Base-by-base conservation (phyloP, 2,329 filamentous ascomycete genomes). In the Colletotrichum falcatum region DNA sequence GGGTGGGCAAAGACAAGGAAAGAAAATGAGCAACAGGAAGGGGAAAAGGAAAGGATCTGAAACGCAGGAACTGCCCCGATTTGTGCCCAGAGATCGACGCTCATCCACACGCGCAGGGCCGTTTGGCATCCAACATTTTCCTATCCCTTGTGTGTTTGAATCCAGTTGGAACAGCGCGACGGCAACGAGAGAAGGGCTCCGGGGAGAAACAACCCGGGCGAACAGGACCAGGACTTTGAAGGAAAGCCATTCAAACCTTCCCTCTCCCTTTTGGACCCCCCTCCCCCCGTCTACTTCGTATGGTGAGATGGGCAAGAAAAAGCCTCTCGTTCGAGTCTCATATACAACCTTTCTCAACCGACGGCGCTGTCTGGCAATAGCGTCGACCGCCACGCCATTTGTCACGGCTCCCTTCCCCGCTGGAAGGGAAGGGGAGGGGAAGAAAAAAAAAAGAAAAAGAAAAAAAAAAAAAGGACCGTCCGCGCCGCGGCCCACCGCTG, bases 301-400 rank as follows among this genome's bases (percentile, higher is more conserved):
- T 48, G 39, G 42, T 42, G 20, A 20, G 3, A 42, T 42, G 39
- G 9, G 20, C 30, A 7, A 3, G 7, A 33, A 33, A 33, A 33
- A 33, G 7, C 26, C 46, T 26, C 44, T n/a, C 44, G 42, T 23
- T 12, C 39, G n/a, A 35, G 28, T 39, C 35, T 37, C 44, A 16
- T 37, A 39, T 44, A 9, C 33, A 12, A n/a, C n/a, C n/a, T 9
- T 18, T 26, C 30, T 61, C 44, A 61, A 44, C 59, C 49, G 59
- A 39, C 16, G 49, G 30, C 53, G 33, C 33, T 37, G 44, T 51
- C 44, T 49, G 64, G 62, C 67, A 70, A 70, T 70, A 70, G 64
- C 67, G 67, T 63, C 53, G 42, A 8, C 44, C 67, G 42, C 64
- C 58, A 30, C 28, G 30, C 12, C 30, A 48, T 62, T 46, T 59